phyloP scores from a whole-genome alignment of 495 filamentous ascomycete species.

The Lasiosphaeria ovina region DNA sequence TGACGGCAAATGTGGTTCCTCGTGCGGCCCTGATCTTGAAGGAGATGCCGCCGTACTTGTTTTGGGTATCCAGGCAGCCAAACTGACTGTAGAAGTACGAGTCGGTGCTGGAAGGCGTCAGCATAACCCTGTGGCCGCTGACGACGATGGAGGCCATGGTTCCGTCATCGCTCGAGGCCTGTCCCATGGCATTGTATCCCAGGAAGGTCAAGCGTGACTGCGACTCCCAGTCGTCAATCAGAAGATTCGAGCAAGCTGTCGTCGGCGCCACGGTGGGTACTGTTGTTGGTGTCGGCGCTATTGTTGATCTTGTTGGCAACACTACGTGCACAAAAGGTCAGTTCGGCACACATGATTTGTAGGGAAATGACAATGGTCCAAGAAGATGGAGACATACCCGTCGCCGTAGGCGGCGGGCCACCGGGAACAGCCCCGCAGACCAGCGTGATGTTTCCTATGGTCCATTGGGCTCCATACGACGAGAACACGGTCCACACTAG shows the following conservation, averaged over 20 bases:
- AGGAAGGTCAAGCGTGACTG: slow-evolving; percentile 65
- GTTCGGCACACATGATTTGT: background rate
- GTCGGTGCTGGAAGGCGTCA: slow-evolving; percentile 46
- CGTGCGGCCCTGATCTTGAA: slow-evolving; percentile 54
- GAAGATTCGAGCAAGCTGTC: slow-evolving; percentile 44
- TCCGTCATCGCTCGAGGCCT: slow-evolving; percentile 58
- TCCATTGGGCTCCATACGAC: slow-evolving; percentile 42
- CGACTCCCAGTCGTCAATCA: slow-evolving; percentile 62
- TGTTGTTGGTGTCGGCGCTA: slow-evolving; percentile 16
- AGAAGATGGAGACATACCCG: slow-evolving; percentile 16
- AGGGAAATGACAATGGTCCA: background rate
- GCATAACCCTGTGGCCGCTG: slow-evolving; percentile 46
- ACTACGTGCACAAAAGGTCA: slow-evolving; percentile 2
- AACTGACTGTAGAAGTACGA: slow-evolving; percentile 62
- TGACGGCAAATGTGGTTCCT: slow-evolving; percentile 54
- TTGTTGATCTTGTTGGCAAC: slow-evolving; percentile 16
- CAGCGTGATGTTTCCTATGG: slow-evolving; percentile 52
- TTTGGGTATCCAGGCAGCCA: slow-evolving; percentile 52
- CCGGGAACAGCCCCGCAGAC: slow-evolving; percentile 37
- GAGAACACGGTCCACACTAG: slow-evolving; percentile 54
- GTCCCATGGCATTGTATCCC: slow-evolving; percentile 58
- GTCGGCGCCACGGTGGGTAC: slow-evolving; percentile 13
- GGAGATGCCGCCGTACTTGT: slow-evolving; percentile 58
- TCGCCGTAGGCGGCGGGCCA: slow-evolving; percentile 15
- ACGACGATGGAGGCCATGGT: slow-evolving; percentile 59